Conservation (phyloP, 2,329 filamentous ascomycete genomes). For the Pezicula neosporulosa region DNA sequence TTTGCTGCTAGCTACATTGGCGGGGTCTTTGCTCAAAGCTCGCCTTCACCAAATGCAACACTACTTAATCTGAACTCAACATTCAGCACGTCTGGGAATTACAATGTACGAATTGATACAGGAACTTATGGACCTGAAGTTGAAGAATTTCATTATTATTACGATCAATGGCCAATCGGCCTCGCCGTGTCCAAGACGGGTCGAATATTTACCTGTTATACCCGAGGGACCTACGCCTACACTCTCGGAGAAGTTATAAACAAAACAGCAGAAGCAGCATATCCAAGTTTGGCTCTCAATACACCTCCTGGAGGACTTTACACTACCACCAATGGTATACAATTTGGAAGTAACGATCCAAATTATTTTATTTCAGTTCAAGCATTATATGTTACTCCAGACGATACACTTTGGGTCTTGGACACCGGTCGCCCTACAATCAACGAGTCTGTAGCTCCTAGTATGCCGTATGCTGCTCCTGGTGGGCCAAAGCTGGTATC, state of each 20-base stretch:
- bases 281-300: conserved; percentile 38
- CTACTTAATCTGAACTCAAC: too few relatives aligned
- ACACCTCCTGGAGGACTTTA: conserved; percentile 18
- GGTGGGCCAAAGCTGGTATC: conserved; percentile 42
- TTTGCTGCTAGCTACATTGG: too few relatives aligned
- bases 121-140: too few relatives aligned
- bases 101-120: too few relatives aligned
- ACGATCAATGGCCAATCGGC: too few relatives aligned
- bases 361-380: conserved; percentile 40
- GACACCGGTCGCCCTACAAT: conserved; percentile 42
- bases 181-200: too few relatives aligned
- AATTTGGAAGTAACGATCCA: conserved; percentile 40
- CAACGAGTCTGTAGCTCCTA: conserved; percentile 25
- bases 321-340: conserved; percentile 32
- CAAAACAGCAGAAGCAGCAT: conserved; percentile 41
- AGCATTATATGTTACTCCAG: conserved; percentile 39
- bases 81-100: too few relatives aligned
- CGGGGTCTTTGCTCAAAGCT: too few relatives aligned
- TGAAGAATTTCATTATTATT: too few relatives aligned
- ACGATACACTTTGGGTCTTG: conserved; percentile 41
- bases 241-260: conserved; percentile 45
- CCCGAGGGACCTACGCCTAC: conserved; percentile 22
- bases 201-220: too few relatives aligned
- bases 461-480: conserved; percentile 39
- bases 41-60: too few relatives aligned